Conservation (phyloP, 177 flowering plant genomes). For the Vitis hybrid region DNA sequence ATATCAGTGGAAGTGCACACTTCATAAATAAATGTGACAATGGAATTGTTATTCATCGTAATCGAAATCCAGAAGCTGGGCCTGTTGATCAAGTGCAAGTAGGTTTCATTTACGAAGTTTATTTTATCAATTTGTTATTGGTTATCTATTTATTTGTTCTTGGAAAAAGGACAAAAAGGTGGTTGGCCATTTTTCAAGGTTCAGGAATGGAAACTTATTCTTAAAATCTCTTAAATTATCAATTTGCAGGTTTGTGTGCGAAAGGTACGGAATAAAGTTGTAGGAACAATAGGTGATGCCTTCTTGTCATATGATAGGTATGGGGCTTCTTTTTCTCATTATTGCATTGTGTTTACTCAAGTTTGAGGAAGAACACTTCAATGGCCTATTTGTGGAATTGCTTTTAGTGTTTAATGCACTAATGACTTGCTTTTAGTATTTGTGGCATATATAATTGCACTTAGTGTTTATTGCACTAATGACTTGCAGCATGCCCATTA, state of each 20-base stretch:
- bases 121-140: not conserved
- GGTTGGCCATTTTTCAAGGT: not conserved
- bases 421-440: too few species aligned
- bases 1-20: slow-evolving; percentile 99
- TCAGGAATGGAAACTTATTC: too few species aligned
- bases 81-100: slow-evolving; percentile 87
- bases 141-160: not conserved
- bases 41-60: slow-evolving; percentile 96
- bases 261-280: slow-evolving; percentile 90
- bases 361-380: too few species aligned
- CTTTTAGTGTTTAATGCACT: too few species aligned
- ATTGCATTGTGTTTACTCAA: too few species aligned
- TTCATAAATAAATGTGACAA: slow-evolving; percentile 99
- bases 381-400: too few species aligned
- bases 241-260: slow-evolving; percentile 76
- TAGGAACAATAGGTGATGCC: slow-evolving; percentile 84
- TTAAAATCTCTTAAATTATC: not conserved
- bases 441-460: too few species aligned
- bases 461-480: too few species aligned
- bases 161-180: too few species aligned
- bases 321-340: not conserved
- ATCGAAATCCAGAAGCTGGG: slow-evolving; percentile 75
- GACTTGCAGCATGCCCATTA: too few species aligned
- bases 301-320: slow-evolving; percentile 79
- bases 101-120: slow-evolving; percentile 4